phyloP scores from a whole-genome alignment of 768 basidiomycete species.

The Leccinum imitatum region DNA sequence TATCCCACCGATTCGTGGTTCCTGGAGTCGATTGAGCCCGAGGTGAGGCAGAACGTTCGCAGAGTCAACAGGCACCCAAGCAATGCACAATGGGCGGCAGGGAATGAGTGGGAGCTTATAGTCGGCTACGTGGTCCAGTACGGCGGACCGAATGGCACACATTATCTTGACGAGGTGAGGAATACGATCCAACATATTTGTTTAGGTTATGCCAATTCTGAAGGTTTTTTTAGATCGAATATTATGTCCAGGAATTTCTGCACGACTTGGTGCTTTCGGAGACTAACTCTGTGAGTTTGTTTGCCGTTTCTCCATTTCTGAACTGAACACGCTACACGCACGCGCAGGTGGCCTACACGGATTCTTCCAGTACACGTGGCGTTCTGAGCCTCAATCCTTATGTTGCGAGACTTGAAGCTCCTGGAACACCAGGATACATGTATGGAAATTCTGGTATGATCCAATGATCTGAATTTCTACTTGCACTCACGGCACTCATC shows the following conservation, averaged over 20 bases:
- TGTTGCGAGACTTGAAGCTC: conserved; percentile 43
- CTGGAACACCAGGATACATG: conserved; percentile 50
- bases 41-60: conserved; percentile 50
- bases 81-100: conserved; percentile 59
- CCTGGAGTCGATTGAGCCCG: conserved; percentile 49
- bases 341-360: conserved; percentile 52
- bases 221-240: conserved; percentile 39
- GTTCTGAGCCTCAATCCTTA: conserved; percentile 59
- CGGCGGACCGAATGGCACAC: background rate
- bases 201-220: no score
- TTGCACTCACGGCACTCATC: background rate
- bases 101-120: conserved; percentile 49
- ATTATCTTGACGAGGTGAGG: conserved; percentile 44
- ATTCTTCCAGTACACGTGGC: conserved; percentile 57
- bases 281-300: conserved; percentile 43
- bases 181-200: background rate
- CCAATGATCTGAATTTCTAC: background rate
- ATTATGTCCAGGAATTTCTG: conserved; percentile 52
- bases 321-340: no score
- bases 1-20: conserved; percentile 57
- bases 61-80: conserved; percentile 56
- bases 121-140: background rate
- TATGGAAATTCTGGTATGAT: conserved; percentile 53
- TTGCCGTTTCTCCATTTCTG: background rate
- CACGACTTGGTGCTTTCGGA: conserved; percentile 45